phyloP scores from a whole-genome alignment of 208 protist species.

The Acanthamoeba castellanii region DNA sequence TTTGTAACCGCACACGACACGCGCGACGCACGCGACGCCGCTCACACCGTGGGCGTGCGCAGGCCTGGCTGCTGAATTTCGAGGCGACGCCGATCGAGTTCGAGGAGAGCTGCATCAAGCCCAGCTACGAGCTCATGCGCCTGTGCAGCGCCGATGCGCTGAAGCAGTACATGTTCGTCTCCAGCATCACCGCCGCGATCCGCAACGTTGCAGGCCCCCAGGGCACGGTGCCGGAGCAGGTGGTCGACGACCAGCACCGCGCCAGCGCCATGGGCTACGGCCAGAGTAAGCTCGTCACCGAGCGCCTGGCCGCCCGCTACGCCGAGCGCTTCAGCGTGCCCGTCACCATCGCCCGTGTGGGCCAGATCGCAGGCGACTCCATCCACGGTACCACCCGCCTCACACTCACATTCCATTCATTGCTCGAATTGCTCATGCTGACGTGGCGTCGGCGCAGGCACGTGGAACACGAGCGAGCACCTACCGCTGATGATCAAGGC shows the following conservation, averaged over 20 bases:
- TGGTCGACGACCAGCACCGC: neutral
- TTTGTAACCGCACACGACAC: no score
- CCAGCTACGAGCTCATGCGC: neutral
- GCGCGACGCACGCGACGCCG: neutral
- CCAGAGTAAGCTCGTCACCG: slow-evolving; percentile 37
- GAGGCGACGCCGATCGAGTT: neutral
- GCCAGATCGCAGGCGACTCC: slow-evolving; percentile 10
- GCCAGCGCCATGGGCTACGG: slow-evolving; percentile 9
- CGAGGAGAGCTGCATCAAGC: slow-evolving; percentile 45
- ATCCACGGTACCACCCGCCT: neutral
- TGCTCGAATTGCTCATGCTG: neutral
- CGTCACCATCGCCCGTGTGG: slow-evolving; percentile 8
- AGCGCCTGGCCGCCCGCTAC: neutral
- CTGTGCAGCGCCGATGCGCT: neutral
- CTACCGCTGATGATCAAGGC: neutral
- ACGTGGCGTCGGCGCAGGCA: neutral
- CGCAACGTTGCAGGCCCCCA: neutral
- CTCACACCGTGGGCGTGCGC: neutral
- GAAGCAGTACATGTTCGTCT: slow-evolving; percentile 21
- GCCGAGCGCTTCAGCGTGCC: neutral
- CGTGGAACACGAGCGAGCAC: slow-evolving; percentile 53
- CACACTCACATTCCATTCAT: neutral
- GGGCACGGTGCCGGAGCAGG: neutral
- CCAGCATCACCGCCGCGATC: neutral
- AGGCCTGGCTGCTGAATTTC: slow-evolving; percentile 37